These are phyloP conservation scores for Aspergillus sp. DNA, from an alignment of 2,329 filamentous ascomycete genomes.

Conservation along the genomic window DNA sequence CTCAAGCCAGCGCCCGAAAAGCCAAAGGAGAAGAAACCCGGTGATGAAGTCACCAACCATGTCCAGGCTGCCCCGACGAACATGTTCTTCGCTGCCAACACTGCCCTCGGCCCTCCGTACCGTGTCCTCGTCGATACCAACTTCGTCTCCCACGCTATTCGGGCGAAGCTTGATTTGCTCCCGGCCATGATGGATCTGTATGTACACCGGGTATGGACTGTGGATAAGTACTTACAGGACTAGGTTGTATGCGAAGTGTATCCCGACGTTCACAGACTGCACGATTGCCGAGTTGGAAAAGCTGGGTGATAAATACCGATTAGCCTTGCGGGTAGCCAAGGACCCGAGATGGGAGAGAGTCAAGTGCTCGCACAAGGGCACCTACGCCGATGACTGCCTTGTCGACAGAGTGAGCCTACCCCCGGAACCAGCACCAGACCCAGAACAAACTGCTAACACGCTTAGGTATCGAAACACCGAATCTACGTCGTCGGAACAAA, in stretches of 20 bases:
- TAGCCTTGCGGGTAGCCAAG: slow-evolving; percentile 80
- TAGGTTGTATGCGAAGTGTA: slow-evolving; percentile 83
- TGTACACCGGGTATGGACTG: background rate
- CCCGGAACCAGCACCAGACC: too few relatives aligned
- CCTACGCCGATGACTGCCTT: slow-evolving; percentile 83
- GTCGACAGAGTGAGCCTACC: slow-evolving; percentile 59
- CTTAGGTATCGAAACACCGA: slow-evolving; percentile 59
- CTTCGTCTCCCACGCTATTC: slow-evolving; percentile 86
- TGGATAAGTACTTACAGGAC: background rate
- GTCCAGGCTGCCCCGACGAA: slow-evolving; percentile 63
- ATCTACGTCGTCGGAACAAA: slow-evolving; percentile 75
- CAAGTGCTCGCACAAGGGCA: slow-evolving; percentile 87
- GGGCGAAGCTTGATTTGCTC: slow-evolving; percentile 83
- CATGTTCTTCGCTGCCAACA: slow-evolving; percentile 89
- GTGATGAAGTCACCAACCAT: slow-evolving; percentile 15
- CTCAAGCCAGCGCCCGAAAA: slow-evolving; percentile 19
- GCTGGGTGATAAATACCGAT: slow-evolving; percentile 81
- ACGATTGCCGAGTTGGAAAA: slow-evolving; percentile 86
- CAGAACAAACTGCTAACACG: background rate
- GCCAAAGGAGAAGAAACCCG: slow-evolving; percentile 10
- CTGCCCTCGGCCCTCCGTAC: slow-evolving; percentile 81
- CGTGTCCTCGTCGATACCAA: slow-evolving; percentile 81
- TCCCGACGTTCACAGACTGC: slow-evolving; percentile 81
- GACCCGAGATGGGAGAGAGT: slow-evolving; percentile 87
- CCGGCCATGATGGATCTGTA: slow-evolving; percentile 82